phyloP scores from a whole-genome alignment of 192 early-diverging fungal species.

The Lunasporangiospora selenospora region DNA sequence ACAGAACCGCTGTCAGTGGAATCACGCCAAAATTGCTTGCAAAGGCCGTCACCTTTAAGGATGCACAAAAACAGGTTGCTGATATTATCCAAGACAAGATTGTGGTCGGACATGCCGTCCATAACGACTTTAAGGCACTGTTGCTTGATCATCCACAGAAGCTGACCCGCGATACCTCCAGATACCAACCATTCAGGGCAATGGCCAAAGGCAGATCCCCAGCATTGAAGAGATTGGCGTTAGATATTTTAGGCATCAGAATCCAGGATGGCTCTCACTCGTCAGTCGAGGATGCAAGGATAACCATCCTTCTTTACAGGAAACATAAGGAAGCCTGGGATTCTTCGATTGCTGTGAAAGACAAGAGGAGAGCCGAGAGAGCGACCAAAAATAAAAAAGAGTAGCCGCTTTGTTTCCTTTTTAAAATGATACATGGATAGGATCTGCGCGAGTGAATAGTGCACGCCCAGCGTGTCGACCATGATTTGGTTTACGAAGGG shows the following conservation, averaged over 20 bases:
- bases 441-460: no score
- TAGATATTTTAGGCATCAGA: slow-evolving; percentile 72
- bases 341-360: slow-evolving; percentile 47
- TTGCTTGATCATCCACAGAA: slow-evolving; percentile 81
- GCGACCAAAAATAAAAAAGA: slow-evolving; percentile 25
- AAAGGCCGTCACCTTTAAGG: slow-evolving; percentile 72
- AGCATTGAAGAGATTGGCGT: slow-evolving; percentile 78
- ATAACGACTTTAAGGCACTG: slow-evolving; percentile 87
- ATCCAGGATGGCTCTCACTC: slow-evolving; percentile 92
- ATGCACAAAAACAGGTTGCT: slow-evolving; percentile 82
- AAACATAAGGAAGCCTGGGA: slow-evolving; percentile 90
- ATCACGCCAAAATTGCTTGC: slow-evolving; percentile 81
- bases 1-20: slow-evolving; percentile 90
- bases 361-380: slow-evolving; percentile 19
- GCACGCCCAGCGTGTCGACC: no score
- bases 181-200: slow-evolving; percentile 78
- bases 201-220: slow-evolving; percentile 69
- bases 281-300: slow-evolving; percentile 89
- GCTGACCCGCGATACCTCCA: slow-evolving; percentile 84
- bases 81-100: slow-evolving; percentile 86
- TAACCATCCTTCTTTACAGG: slow-evolving; percentile 89
- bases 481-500: no score
- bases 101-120: slow-evolving; percentile 90
- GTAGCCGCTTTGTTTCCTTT: no score
- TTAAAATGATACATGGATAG: no score